phyloP scores from a whole-genome alignment of 495 filamentous ascomycete genomes.

The Annulohypoxylon stygium region DNA sequence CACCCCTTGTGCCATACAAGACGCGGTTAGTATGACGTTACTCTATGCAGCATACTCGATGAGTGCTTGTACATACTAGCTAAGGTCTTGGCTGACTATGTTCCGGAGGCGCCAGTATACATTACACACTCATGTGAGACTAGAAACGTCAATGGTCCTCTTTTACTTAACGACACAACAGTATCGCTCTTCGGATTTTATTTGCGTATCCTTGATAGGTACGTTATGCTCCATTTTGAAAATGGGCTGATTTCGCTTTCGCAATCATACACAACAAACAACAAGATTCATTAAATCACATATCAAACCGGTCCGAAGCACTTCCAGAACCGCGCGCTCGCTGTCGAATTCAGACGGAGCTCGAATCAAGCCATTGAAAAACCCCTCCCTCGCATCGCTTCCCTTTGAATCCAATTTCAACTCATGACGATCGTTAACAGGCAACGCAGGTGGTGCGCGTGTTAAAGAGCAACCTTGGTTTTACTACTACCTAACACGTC shows the following conservation, averaged over 20 bases:
- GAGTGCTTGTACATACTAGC: not conserved
- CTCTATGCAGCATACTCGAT: not conserved
- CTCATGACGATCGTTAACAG: constrained; percentile 13
- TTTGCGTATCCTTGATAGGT: constrained; percentile 13
- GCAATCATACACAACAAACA: constrained; percentile 14
- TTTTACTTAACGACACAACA: not conserved
- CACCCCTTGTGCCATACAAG: not conserved
- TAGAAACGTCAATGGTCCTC: not conserved
- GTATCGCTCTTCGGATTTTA: not conserved
- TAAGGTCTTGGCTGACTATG: not conserved
- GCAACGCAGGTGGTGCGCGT: not conserved
- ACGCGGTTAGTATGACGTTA: not conserved
- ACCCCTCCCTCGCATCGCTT: not conserved
- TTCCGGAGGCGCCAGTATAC: not conserved
- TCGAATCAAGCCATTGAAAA: constrained; percentile 24
- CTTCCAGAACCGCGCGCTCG: constrained; percentile 46
- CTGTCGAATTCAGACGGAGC: constrained; percentile 25
- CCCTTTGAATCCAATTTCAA: constrained; percentile 1
- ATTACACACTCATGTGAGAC: not conserved
- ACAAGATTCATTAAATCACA: constrained; percentile 39
- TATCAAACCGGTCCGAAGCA: constrained; percentile 46
- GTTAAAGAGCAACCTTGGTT: constrained; percentile 47
- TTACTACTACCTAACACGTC: constrained; percentile 56
- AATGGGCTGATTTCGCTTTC: constrained; percentile 16
- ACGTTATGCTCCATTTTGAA: constrained; percentile 16